Base-by-base conservation (phyloP, 1,284 basidiomycete species). In the Cryptococcus maquisensis region DNA sequence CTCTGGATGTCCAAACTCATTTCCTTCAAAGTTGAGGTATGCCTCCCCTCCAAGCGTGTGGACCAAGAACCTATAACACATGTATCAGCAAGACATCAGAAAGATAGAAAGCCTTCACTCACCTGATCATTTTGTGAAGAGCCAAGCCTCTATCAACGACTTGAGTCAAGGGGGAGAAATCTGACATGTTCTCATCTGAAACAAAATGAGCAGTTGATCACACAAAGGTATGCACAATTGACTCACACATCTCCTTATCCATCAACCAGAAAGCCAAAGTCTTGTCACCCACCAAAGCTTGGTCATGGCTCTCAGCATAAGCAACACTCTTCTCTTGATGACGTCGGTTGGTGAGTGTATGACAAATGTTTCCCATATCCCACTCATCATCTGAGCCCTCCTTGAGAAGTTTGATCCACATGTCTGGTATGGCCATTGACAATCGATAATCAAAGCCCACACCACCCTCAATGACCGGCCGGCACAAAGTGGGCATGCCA, bases 351-450 rank as follows among this genome's bases (percentile, higher is more conserved):
- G 84, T 92, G 54, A 98, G 78, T 3, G 92, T 98, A 72, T 88
- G 87, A 23, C 87, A 86, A 60, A 98, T 94, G 73, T 87, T 84
- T 55, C 80, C 85, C 66, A 98, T 81, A 52, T 95, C 83, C 95
- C 95, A 98, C 44, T 87, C 82, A 63, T 88, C 84, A 72, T 98
- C 95, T 4, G 75, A 64, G 71, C 84, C 86, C 77, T 98, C 95
- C 75, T 98, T 98, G 64, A 98, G 83, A 23, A 98, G 81, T 77
- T 98, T 98, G 81, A 98, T 98, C 92, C 93, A 98, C 93, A 97
- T 98, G 75, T 98, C 95, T 4, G 95, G 95, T 48, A 98, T 84
- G 9, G 95, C 95, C 95, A 98, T 98, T 23, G 91, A 91, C 45
- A 98, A 79, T 20, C 95, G 86, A 76, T 98, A 98, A 77, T 98